Evolutionary conservation across 805 yeast genomes (phyloP), one percentile per base, ranked within the genome.

Genomic region (Priceomyces castillae): DNA sequence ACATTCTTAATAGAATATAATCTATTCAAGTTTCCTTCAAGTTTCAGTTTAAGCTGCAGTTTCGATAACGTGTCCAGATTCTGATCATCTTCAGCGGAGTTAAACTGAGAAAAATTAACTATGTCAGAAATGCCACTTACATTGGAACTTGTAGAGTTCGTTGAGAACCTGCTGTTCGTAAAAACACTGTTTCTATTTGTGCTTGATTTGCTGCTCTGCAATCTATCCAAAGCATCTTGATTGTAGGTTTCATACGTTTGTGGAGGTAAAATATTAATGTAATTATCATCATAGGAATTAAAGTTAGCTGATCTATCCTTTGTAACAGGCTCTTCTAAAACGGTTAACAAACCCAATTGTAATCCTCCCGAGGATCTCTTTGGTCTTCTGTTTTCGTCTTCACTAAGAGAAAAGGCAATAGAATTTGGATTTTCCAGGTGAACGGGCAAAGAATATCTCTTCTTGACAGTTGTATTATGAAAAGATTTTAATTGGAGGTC

Each of bases 81-180:
- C 3, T 49, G 52, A 4, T 57, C 62, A 12, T 58, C 67, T 30
- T 54, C 60, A 37, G 54, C 60, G 7, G 66, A 65, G 38, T 50
- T 84, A 54, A 49, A 76, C 52, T 54, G 74, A 59, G 63, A 73
- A 53, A 68, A 77, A 73, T 55, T 75, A 57, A 40, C 75, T 51
- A 39, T 76, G 67, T 48, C 82, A 62, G 62, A 79, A 54, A 47
- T 61, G 62, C 64, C 84, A 65, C 58, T 72, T 51, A 43, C 59
- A 54, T 46, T 86, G 44, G 64, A 84, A 62, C 52, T 75, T 69
- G 47, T 71, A 43, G 58, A 85, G 56, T 39, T 77, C 69, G 68
- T 48, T 7, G 87, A 78, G 45, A 77, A 81, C 37, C 82, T 76
- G 44, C 78, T 83, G 14, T 76, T 74, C 41, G 75, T 68, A 14